Conservation (phyloP, 164 flowering plant genomes). For the Paratinospora sagittata region DNA sequence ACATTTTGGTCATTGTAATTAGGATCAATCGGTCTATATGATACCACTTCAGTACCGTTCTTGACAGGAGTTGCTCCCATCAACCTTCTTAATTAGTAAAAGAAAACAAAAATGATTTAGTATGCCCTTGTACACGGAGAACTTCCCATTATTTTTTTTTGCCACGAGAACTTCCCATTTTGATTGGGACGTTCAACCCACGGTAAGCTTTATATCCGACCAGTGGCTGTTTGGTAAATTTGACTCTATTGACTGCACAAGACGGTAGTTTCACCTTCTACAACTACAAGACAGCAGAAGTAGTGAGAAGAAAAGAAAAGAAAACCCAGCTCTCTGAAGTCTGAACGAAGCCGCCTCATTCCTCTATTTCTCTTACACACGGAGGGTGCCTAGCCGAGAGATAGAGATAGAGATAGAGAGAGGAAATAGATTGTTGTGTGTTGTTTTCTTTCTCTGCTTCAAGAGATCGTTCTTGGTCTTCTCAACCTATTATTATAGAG, state of each 20-base stretch:
- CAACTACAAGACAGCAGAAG: not conserved
- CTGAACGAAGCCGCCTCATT: conserved; percentile 3
- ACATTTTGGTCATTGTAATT: not conserved
- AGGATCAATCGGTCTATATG: not conserved
- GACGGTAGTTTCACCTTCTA: not conserved
- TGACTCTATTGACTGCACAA: not conserved
- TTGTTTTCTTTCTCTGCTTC: not conserved
- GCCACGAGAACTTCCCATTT: too few species aligned
- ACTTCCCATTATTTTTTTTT: too few species aligned
- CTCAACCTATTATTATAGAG: not conserved
- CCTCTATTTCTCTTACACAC: conserved; percentile 3
- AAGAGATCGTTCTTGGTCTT: conserved; percentile 1
- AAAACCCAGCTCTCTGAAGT: not conserved
- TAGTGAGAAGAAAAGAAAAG: not conserved
- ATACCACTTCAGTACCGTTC: not conserved
- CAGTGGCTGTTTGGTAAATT: not conserved
- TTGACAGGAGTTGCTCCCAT: not conserved
- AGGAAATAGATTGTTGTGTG: not conserved
- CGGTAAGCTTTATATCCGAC: not conserved
- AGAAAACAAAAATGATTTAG: not conserved
- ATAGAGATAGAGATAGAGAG: too few species aligned
- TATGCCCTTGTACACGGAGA: not conserved
- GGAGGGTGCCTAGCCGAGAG: not conserved
- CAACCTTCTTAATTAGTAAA: not conserved
- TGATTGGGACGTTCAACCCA: not conserved